These are phyloP conservation scores for Datura wrightii DNA, from an alignment of 257 asterid genomes.

Conservation along the genomic window DNA sequence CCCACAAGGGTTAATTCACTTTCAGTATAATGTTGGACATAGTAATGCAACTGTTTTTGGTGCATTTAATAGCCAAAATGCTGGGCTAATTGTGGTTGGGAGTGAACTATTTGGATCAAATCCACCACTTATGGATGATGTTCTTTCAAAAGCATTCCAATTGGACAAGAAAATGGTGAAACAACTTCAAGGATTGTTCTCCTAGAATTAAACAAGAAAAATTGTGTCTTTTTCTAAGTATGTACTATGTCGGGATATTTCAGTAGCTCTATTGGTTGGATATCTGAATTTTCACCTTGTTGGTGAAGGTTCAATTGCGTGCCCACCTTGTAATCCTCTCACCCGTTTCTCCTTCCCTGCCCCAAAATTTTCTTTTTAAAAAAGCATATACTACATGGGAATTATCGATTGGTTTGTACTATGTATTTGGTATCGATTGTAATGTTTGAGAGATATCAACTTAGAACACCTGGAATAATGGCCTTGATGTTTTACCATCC, in stretches of 20 bases:
- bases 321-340: neutral
- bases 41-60: constrained; percentile 19
- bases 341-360: neutral
- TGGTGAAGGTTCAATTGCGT: neutral
- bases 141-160: constrained; percentile 31
- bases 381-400: neutral
- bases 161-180: constrained; percentile 15
- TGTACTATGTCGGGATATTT: too few species aligned
- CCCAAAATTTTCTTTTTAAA: neutral
- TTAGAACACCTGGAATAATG: neutral
- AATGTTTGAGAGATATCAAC: neutral
- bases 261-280: neutral
- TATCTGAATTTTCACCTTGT: neutral
- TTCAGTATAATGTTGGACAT: constrained; percentile 28
- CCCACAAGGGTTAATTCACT: constrained; percentile 30
- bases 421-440: neutral
- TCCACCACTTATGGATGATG: constrained; percentile 14
- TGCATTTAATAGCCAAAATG: constrained; percentile 28
- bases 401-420: neutral
- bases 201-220: neutral
- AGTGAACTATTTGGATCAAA: constrained; percentile 1
- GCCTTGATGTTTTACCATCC: neutral
- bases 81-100: constrained; percentile 3
- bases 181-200: constrained; percentile 24
- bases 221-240: neutral